Evolutionary conservation across 306 rosid genomes (phyloP), one percentile per base, ranked within the genome.

Genomic region (Oxytropis ochrocephala): DNA sequence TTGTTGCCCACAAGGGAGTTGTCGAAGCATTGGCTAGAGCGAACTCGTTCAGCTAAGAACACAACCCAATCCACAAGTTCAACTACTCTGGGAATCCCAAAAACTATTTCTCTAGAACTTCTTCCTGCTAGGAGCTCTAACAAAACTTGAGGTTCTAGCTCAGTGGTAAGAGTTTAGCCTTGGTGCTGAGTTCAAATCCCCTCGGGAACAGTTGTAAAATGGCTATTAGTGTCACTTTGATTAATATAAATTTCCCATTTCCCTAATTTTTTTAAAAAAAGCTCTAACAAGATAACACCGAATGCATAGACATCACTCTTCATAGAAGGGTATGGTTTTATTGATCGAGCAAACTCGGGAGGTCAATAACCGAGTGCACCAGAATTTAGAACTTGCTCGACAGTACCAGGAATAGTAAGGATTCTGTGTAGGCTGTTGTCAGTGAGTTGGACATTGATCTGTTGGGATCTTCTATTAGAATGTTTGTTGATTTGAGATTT

Each of bases 291-390:
- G 72, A 86, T 78, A 8, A 88, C 92, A 39, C 97, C 97, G 42
- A 84, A 84, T 21, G 97, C 95, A 72, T 84, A 88, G 8, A 88
- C 95, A 21, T 90, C 97, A 33, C 97, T 90, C 77, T 81, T 90
- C 78, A 90, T 70, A 0, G 97, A 88, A 13, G 95, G 95, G 39
- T 84, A 72, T 5, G 95, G 95, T 69, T 84, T 88, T 81, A 75
- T 82, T 16, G 88, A 88, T 82, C 86, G 82, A 9, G 87, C 79
- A 11, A 88, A 90, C 79, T 90, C 97, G 0, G 95, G 97, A 9
- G 97, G 97, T 9, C 84, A 73, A 29, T 90, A 90, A 29, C 97
- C 95, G 3, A 88, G 89, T 17, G 88, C 85, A 8, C 87, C 90
- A 5, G 97, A 90, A 64, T 88, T 84, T 69, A 84, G 46, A 33